Percentiles rank a stretch among this genome's conserved stretches.
phyloP scores from a whole-genome alignment of 2,329 filamentous ascomycete species.

The Aaosphaeria arxii region DNA sequence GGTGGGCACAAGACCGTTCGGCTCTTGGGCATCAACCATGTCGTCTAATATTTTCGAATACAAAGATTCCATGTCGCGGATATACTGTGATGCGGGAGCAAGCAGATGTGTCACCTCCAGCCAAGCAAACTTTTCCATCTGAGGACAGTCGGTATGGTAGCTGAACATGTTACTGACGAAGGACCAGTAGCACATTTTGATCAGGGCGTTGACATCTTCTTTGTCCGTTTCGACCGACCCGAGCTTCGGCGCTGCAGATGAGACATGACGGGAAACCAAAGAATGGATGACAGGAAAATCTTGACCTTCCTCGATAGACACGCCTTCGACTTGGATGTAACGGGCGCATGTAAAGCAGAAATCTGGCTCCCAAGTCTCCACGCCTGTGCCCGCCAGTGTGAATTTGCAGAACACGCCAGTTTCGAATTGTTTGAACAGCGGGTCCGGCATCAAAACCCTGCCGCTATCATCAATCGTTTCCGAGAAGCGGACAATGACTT shows the following conservation, averaged over 20 bases:
- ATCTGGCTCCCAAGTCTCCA: too few species aligned
- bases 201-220: conserved; percentile 41
- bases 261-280: conserved; percentile 37
- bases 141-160: conserved; percentile 43
- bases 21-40: conserved; percentile 46
- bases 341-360: conserved; percentile 27
- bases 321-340: conserved; percentile 43
- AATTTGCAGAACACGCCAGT: conserved; percentile 9
- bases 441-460: conserved; percentile 42
- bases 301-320: conserved; percentile 14
- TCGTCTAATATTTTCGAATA: conserved; percentile 49
- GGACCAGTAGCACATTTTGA: conserved; percentile 46
- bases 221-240: conserved; percentile 40
- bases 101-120: conserved; percentile 48
- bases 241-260: conserved; percentile 37
- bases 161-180: conserved; percentile 20
- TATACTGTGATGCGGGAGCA: conserved; percentile 45
- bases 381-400: too few species aligned
- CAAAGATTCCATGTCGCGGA: conserved; percentile 46
- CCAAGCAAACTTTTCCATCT: conserved; percentile 46
- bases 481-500: conserved; percentile 28
- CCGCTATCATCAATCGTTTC: conserved; percentile 30
- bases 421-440: conserved; percentile 38
- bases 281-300: conserved; percentile 35
- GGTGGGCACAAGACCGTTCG: conserved; percentile 44